These are phyloP conservation scores for Williopsis jadinii DNA, from an alignment of 1,139 yeast species.

Conservation along the genomic window DNA sequence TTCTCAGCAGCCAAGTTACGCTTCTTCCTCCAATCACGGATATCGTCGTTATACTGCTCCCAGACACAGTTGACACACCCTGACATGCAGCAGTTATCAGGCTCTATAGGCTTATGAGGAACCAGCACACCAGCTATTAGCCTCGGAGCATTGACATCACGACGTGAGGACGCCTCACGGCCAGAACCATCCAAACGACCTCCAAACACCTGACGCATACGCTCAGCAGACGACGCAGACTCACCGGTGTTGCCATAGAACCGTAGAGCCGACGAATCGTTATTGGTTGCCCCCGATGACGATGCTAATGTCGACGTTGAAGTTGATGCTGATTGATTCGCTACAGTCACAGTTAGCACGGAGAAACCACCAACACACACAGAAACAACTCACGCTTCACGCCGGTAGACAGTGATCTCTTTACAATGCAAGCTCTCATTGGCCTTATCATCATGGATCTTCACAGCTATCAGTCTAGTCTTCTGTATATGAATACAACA, in stretches of 20 bases:
- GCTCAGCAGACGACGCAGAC: constrained; percentile 37
- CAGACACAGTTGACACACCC: constrained; percentile 97
- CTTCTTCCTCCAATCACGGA: constrained; percentile 68
- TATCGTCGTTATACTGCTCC: constrained; percentile 86
- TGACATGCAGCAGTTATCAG: constrained; percentile 96
- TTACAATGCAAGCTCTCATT: too few relatives aligned
- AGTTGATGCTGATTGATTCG: neutral
- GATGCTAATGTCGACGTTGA: neutral
- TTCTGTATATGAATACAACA: too few relatives aligned
- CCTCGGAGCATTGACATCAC: constrained; percentile 33
- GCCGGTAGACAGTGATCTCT: too few relatives aligned
- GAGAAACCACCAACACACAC: too few relatives aligned
- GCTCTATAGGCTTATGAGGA: constrained; percentile 78
- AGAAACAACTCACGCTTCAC: too few relatives aligned
- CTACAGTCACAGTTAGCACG: too few relatives aligned
- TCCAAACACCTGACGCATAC: constrained; percentile 48
- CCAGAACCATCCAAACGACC: constrained; percentile 51
- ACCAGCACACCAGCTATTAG: constrained; percentile 67
- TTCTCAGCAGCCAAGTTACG: constrained; percentile 56
- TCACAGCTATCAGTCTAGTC: too few relatives aligned
- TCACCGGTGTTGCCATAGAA: constrained; percentile 37
- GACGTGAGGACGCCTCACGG: constrained; percentile 43
- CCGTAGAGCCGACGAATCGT: constrained; percentile 1
- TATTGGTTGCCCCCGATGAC: neutral
- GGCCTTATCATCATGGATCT: too few relatives aligned